phyloP scores from a whole-genome alignment of 441 rosid species.

The Bocquillonia castaneifolia region DNA sequence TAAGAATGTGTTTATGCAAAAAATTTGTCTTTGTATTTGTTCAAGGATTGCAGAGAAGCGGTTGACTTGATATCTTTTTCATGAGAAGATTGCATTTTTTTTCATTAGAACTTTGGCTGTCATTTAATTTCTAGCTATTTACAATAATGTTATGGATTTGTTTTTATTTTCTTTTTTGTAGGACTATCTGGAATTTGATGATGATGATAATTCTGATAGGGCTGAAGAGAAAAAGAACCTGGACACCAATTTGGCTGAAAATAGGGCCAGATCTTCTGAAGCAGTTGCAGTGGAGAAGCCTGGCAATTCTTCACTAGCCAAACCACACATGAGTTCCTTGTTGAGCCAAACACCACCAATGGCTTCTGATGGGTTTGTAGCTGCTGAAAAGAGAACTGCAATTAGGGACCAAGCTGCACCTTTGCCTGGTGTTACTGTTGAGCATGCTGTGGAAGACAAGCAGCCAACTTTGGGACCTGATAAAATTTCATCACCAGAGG shows the following conservation, averaged over 20 bases:
- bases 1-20: too few relatives aligned
- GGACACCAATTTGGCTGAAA: slow-evolving; percentile 10
- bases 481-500: slow-evolving; percentile 22
- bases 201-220: slow-evolving; percentile 40
- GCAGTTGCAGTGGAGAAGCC: slow-evolving; percentile 29
- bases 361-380: slow-evolving; percentile 32
- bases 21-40: background rate
- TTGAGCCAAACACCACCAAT: slow-evolving; percentile 32
- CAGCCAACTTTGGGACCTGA: slow-evolving; percentile 32
- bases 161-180: too few relatives aligned
- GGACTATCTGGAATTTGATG: slow-evolving; percentile 77
- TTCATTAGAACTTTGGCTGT: background rate
- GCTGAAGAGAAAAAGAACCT: slow-evolving; percentile 16
- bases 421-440: slow-evolving; percentile 31
- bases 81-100: background rate
- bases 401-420: slow-evolving; percentile 27
- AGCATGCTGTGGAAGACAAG: slow-evolving; percentile 28
- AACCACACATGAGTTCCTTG: slow-evolving; percentile 23
- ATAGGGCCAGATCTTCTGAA: slow-evolving; percentile 32
- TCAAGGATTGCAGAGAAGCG: background rate
- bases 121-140: background rate
- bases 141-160: background rate
- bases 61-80: background rate
- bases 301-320: slow-evolving; percentile 33
- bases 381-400: slow-evolving; percentile 32